Base-by-base conservation (phyloP, 805 yeast genomes). In the Kregervanrija delftensis region DNA sequence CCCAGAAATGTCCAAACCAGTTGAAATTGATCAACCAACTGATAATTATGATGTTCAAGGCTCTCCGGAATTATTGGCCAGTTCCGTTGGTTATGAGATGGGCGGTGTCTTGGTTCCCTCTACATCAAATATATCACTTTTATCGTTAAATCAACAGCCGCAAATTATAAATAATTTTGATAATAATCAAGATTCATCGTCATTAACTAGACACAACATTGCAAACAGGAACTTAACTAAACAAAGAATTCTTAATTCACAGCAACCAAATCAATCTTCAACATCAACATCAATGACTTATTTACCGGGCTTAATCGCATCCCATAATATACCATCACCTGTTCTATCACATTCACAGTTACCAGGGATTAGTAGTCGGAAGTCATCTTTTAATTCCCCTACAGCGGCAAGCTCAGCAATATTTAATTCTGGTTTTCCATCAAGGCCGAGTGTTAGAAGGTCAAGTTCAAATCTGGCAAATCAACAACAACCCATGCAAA, bases 51-150 rank as follows among this genome's bases (percentile, higher is more conserved):
- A 40, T 39, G 51, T 49, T 28, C 53, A 49, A 41, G 52, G 49
- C 3, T 60, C 69, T 8, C 67, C 69, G 9, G 57, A 53, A 30
- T 53, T 66, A 38, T 50, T 63, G 33, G 70, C 69, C 2, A 59
- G 66, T 1, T 64, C 69, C 0, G 64, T 61, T 4, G 68, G 67
- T 4, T 52, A 50, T 8, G 67, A 60, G n/a, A 46, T 57, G 17
- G 64, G 58, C 6, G 65, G 65, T 1, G 42, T 55, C 14, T 48
- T 66, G 15, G 57, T 66, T 11, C 68, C 69, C 6, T 61, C 69
- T 5, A 55, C 68, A 5, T 63, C 69, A 11, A 59, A 58, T 17
- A 64, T 64, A 11, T 61, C 71, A 8, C 50, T 66, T 13, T 52
- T 66, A 8, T 66, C 69, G 1, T 52, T 66, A 34, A 64, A 56